phyloP scores from a whole-genome alignment of 305 asterid species.

The Caryopteris hybrid region DNA sequence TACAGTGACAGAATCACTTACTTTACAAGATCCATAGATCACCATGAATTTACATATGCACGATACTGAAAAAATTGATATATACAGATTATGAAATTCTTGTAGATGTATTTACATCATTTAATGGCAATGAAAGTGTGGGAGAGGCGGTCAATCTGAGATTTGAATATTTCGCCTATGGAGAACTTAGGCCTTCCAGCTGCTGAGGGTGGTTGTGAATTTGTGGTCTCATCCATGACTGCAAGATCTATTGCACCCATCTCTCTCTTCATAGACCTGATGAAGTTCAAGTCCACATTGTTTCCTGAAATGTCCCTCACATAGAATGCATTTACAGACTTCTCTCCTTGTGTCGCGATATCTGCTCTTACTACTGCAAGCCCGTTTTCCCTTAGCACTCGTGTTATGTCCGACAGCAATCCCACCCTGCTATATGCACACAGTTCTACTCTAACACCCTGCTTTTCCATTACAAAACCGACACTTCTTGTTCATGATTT shows the following conservation, averaged over 20 bases:
- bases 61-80: neutral
- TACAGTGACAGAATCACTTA: too few relatives aligned
- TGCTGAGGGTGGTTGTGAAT: slow-evolving; percentile 14
- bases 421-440: slow-evolving; percentile 65
- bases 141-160: slow-evolving; percentile 54
- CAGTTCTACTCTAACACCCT: slow-evolving; percentile 72
- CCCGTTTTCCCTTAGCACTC: slow-evolving; percentile 72
- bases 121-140: slow-evolving; percentile 45
- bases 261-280: slow-evolving; percentile 57
- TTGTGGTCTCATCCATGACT: slow-evolving; percentile 37
- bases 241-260: slow-evolving; percentile 66
- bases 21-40: too few relatives aligned
- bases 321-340: slow-evolving; percentile 65
- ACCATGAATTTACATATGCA: neutral
- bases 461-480: too few relatives aligned
- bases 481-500: too few relatives aligned
- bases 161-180: slow-evolving; percentile 49
- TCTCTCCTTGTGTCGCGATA: slow-evolving; percentile 56
- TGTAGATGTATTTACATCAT: neutral
- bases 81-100: too few relatives aligned
- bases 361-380: slow-evolving; percentile 74
- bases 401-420: slow-evolving; percentile 69
- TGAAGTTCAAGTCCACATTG: slow-evolving; percentile 44
- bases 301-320: slow-evolving; percentile 72
- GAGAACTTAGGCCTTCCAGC: slow-evolving; percentile 44